Base-by-base conservation (phyloP, 495 filamentous ascomycete species). In the Trichoderma gamsii region DNA sequence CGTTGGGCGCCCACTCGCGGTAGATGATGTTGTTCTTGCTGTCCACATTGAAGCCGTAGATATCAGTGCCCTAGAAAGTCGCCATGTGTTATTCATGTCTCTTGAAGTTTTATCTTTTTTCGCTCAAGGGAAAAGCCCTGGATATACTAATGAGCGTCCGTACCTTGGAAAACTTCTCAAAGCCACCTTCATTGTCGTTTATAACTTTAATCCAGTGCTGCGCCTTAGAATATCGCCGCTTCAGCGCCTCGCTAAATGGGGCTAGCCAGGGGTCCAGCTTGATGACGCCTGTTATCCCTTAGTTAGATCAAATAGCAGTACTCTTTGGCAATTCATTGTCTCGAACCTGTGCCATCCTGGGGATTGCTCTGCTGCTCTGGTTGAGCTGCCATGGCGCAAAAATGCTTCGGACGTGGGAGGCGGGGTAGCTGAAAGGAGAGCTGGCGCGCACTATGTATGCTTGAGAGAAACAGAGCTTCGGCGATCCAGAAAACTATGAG, bases 1-100 rank as follows among this genome's bases (percentile, higher is more conserved):
- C 93, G 80, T 91, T 94, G 64, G 95, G 94, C 2, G 95, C 95
- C 95, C 95, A 99, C 86, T 99, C 95, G 71, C 91, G 86, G 79
- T 99, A 99, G 59, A 80, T 83, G 72, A 99, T 92, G 76, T 93
- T 92, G 71, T 90, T 89, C 72, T 97, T 89, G 13, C 87, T 82
- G 70, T 86, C 82, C 66, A 90, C 86, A 73, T 89, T 89, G 76
- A 99, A 83, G 64, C 95, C 95, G 76, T 89, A 97, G 67, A 79
- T 87, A 75, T 98, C 93, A 68, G 87, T 90, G 41, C 95, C 94
- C 90, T 93, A 59, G 21, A 72, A 29, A 52, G 3, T 8, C 3
- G 29, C 4, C 23, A n/a, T 21, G 38, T 41, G 3, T 38, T 38
- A 38, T 38, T 38, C 7, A 38, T 38, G 35, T 7, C 29, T 29